Evolutionary conservation across 192 early-diverging fungal genomes (phyloP).

Genomic region (Chytriomyces sp.): DNA sequence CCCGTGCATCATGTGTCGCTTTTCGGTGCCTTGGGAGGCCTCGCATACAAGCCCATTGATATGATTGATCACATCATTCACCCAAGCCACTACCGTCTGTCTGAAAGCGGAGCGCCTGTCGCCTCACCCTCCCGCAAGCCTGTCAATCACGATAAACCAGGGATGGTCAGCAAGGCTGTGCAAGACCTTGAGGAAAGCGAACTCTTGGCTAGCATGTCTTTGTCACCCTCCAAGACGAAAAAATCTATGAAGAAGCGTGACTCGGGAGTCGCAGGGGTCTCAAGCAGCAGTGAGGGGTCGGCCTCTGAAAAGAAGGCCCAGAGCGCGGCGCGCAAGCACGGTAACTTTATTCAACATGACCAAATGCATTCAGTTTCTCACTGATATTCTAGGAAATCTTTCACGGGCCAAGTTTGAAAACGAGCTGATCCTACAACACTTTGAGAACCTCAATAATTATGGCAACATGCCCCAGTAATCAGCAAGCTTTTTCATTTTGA

Average conservation of each 20-base stretch:
- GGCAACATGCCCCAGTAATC: no score
- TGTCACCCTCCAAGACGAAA: not conserved
- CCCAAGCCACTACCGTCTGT: no score
- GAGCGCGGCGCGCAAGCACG: not conserved
- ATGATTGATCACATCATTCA: not conserved
- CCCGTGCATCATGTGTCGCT: not conserved
- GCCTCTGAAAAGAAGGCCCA: not conserved
- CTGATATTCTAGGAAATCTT: not conserved
- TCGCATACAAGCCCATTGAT: not conserved
- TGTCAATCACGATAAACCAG: not conserved
- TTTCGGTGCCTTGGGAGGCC: not conserved
- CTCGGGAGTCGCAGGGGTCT: not conserved
- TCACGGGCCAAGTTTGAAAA: not conserved
- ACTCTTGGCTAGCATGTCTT: not conserved
- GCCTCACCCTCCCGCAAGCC: conserved; percentile 1
- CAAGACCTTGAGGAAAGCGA: not conserved
- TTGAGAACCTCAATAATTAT: not conserved
- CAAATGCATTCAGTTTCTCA: not conserved
- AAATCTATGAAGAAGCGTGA: conserved; percentile 1
- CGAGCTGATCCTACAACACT: not conserved
- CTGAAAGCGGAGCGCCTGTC: no score
- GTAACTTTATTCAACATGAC: not conserved
- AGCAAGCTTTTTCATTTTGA: no score
- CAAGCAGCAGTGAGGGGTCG: not conserved
- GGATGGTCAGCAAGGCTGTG: conserved; percentile 8